phyloP scores from a whole-genome alignment of 2,329 filamentous ascomycete genomes.

The Stagonosporopsis rhizophila region DNA sequence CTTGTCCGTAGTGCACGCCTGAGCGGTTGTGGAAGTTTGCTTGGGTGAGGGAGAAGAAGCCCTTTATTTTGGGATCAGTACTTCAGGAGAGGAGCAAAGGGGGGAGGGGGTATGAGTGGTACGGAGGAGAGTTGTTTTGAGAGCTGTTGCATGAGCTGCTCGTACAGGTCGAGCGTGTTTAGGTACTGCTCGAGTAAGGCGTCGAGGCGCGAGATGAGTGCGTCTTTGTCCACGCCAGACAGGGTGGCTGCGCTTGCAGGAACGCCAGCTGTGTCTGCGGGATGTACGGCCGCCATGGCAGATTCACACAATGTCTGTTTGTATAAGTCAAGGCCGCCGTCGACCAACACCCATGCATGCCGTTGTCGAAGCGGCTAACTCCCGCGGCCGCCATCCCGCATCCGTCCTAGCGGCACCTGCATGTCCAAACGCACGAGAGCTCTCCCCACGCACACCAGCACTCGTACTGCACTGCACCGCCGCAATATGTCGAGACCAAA shows the following conservation, averaged over 20 bases:
- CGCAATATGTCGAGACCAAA: slow-evolving; percentile 46
- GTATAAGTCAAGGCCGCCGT: neutral
- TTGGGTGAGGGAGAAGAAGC: slow-evolving; percentile 66
- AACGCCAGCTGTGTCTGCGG: too few relatives aligned
- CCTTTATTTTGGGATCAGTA: slow-evolving; percentile 36
- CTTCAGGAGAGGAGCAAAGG: neutral
- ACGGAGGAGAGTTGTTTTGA: slow-evolving; percentile 62
- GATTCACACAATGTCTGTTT: too few relatives aligned
- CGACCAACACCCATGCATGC: too few relatives aligned
- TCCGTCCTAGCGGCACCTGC: slow-evolving; percentile 18
- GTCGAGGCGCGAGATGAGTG: slow-evolving; percentile 62
- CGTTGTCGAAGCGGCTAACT: slow-evolving; percentile 1
- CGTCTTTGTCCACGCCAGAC: slow-evolving; percentile 24
- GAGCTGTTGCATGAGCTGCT: slow-evolving; percentile 63
- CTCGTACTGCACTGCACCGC: neutral
- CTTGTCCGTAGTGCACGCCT: slow-evolving; percentile 69
- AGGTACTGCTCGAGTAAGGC: slow-evolving; percentile 71
- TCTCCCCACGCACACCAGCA: neutral
- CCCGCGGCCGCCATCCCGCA: slow-evolving; percentile 27
- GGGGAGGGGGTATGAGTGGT: slow-evolving; percentile 27
- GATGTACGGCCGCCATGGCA: neutral
- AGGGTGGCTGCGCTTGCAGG: neutral
- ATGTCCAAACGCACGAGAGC: neutral
- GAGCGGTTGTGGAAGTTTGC: slow-evolving; percentile 75
- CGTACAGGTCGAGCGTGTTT: slow-evolving; percentile 70